Evolutionary conservation across 2,329 filamentous ascomycete species (phyloP).

Genomic region (Claviceps sorghi): DNA sequence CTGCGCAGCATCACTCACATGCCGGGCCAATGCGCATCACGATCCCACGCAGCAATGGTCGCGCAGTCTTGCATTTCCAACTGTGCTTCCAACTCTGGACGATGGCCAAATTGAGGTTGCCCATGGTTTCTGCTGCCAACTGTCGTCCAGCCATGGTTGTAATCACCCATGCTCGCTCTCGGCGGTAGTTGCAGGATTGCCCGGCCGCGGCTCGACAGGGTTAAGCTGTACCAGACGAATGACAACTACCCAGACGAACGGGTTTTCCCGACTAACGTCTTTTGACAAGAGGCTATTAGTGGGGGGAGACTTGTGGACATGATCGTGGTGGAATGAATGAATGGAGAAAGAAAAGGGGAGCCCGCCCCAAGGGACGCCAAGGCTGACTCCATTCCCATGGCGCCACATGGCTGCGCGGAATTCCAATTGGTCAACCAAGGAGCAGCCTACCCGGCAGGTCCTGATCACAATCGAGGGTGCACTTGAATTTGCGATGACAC

Average conservation of each 20-base stretch:
- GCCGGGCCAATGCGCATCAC: constrained; percentile 20
- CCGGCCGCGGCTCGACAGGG: not conserved
- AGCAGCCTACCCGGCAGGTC: not conserved
- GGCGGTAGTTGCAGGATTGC: not conserved
- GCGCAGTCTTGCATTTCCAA: constrained; percentile 16
- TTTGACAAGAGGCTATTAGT: not conserved
- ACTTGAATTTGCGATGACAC: not conserved
- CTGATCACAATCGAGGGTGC: not conserved
- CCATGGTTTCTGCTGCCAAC: constrained; percentile 15
- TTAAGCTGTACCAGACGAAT: not conserved
- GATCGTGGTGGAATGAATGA: not conserved
- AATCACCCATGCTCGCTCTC: constrained; percentile 14
- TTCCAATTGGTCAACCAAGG: not conserved
- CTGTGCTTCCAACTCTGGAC: constrained; percentile 15
- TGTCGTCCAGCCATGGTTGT: constrained; percentile 18
- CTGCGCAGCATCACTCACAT: constrained; percentile 13
- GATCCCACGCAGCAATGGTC: constrained; percentile 18
- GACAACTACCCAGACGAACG: not conserved
- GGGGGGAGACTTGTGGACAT: not conserved
- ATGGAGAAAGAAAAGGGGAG: not conserved
- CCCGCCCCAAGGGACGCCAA: not conserved
- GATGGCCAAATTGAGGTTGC: constrained; percentile 7
- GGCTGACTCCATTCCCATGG: not conserved
- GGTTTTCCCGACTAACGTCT: not conserved
- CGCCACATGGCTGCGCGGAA: not conserved